Base-by-base conservation (phyloP, 2,329 filamentous ascomycete genomes). In the Colletotrichum echinochloae region DNA sequence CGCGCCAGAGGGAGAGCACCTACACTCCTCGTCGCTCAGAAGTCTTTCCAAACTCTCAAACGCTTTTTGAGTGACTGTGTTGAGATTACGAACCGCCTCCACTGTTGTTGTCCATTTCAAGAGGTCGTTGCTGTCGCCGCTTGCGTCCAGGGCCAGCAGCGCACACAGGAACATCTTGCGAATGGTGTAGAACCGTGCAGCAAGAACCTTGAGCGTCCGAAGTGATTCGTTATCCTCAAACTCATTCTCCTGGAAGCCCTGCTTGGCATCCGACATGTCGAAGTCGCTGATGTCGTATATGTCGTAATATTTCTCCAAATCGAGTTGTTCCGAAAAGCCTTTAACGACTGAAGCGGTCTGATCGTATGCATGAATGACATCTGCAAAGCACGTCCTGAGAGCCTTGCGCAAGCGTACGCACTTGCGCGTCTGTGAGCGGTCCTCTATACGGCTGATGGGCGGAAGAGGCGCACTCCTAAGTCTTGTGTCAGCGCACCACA, bases 281-380 rank as follows among this genome's bases (percentile, higher is more conserved):
- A 90, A 88, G 67, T 91, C 87, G 72, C 89, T 92, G 71, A 95
- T 89, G 74, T 95, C 93, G 78, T 95, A 95, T 71, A 95, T 92
- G 77, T 98, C 95, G 76, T 96, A 93, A 78, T 97, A 97, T 81
- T 94, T 96, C 75, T 97, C 94, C 52, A 99, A 83, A 76, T 97
- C 93, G 59, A 92, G 88, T 76, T 92, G 89, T 78, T 95, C 91
- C 1, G 95, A 90, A 65, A 97, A 89, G 0, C 88, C 88, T 77
- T 91, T 91, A 26, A 98, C 84, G 3, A 86, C 85, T 49, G 86
- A 84, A 72, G 91, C 92, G 16, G 92, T 90, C 74, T 93, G 89
- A 63, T 91, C 89, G 76, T 95, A 94, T 28, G 88, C 88, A 52
- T 90, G 87, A 49, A 97, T 89, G 62, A 92, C 87, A 18, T 91